A percentile compares a stretch with the other conserved stretches of the same genome.
Evolutionary conservation across 345 rosid genomes (phyloP).

Genomic region (Citrus sinensis): DVS_A1.0 CM039167.1:785001-785500

Average conservation of each 20-base stretch:
- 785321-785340: background rate
- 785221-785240: background rate
- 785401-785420: background rate
- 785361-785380: background rate
- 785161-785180: no score
- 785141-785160: no score
- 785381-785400: background rate
- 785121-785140: no score
- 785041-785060: slow-evolving; percentile 40
- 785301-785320: no score
- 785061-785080: background rate
- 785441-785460: background rate
- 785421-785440: background rate
- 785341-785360: background rate
- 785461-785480: background rate
- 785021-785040: slow-evolving; percentile 22
- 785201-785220: no score
- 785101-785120: background rate
- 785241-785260: background rate
- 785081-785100: background rate
- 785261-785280: background rate
- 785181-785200: no score
- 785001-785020: slow-evolving; percentile 35
- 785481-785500: background rate
- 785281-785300: background rate